Base-by-base conservation (phyloP, 2,329 filamentous ascomycete species). In the Boeremia exigua region DNA sequence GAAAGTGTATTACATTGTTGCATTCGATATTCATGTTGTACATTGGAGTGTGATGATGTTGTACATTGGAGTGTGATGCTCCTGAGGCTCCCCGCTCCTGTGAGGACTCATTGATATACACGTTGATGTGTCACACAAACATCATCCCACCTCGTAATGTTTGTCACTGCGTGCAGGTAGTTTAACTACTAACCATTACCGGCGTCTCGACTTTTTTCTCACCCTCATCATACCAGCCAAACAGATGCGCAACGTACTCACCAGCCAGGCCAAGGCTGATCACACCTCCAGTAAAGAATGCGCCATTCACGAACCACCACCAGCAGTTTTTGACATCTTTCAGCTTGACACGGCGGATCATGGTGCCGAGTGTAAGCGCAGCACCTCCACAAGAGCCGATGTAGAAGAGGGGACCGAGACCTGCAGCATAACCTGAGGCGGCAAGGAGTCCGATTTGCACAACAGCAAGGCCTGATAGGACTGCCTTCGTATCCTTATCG, bases 401-500 rank as follows among this genome's bases (percentile, higher is more conserved):
- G 56, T 84, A 86, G 73, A 84, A 88, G 12, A 85, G 64, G 1
- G 85, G 85, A 0, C 85, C 84, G 17, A 84, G 79, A 12, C 84
- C 84, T 14, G 80, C 82, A 11, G 87, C 85, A 32, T 84, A 73
- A 1, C 92, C 91, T 12, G 90, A 89, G 2, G 84, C 87, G 3
- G 85, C 85, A 32, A 96, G 80, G 12, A 95, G 76, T 2, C 83
- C 83, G 11, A 94, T 77, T 73, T 96, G 91, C 7, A 84, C 79
- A 1, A 83, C 80, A 3, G 88, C 90, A 30, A 95, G 78, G 0
- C 88, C 89, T 1, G 84, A 84, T 54, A 96, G 77, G 8, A 96
- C 86, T 48, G 86, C 79, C 75, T 95, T 96, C 1, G 91, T 93
- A 58, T 92, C 83, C 5, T 84, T 81, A 59, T 90, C 88, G 65